These are phyloP conservation scores for Ascochyta clinopodiicola DNA, from an alignment of 2,329 filamentous ascomycete genomes.

Conservation along the genomic window DNA sequence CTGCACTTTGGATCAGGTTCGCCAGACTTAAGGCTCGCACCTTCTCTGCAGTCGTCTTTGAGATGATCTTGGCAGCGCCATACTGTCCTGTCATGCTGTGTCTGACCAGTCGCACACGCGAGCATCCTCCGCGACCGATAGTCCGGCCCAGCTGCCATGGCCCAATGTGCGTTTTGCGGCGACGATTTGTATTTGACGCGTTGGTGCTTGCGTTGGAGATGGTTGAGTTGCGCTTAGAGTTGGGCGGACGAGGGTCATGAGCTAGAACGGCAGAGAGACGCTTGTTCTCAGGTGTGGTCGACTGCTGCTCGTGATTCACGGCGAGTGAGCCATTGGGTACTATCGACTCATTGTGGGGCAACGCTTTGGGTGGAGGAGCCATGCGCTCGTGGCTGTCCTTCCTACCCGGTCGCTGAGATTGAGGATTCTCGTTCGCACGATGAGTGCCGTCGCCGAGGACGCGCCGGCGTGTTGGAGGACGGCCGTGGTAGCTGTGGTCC, in stretches of 20 bases:
- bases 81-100: conserved; percentile 79
- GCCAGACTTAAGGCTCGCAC: conserved; percentile 86
- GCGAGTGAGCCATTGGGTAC: conserved; percentile 53
- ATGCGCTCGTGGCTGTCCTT: conserved; percentile 26
- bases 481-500: conserved; percentile 40
- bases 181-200: conserved; percentile 57
- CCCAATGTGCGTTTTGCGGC: conserved; percentile 78
- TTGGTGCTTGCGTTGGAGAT: conserved; percentile 64
- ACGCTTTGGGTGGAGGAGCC: conserved; percentile 26
- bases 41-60: conserved; percentile 76
- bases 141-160: conserved; percentile 93
- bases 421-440: conserved; percentile 40
- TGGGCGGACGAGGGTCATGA: conserved; percentile 56
- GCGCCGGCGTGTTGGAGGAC: conserved; percentile 41
- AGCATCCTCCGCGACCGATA: conserved; percentile 87
- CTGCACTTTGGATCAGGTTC: conserved; percentile 77
- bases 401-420: conserved; percentile 24
- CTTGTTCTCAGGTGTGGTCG: conserved; percentile 56
- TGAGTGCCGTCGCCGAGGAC: conserved; percentile 43
- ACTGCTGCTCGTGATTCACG: conserved; percentile 44
- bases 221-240: conserved; percentile 56
- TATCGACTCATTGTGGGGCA: conserved; percentile 55
- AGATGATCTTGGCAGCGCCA: conserved; percentile 95
- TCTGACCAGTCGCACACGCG: conserved; percentile 83
- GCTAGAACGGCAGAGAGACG: conserved; percentile 60